Base-by-base conservation (phyloP, 1,284 basidiomycete genomes). In the Microbotryomycetes sp. region DNA sequence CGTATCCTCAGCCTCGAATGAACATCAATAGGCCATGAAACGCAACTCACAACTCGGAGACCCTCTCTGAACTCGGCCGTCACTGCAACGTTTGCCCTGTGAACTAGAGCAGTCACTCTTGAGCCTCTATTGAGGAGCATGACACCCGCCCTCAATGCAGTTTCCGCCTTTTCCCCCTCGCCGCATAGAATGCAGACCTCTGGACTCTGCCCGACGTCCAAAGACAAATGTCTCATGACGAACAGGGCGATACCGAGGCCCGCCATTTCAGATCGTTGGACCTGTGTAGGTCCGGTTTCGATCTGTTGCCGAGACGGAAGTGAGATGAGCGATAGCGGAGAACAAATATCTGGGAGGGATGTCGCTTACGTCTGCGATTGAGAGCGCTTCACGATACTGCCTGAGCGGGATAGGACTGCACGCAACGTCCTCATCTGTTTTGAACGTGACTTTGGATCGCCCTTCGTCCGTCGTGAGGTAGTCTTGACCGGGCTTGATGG, bases 221-320 rank as follows among this genome's bases (percentile, higher is more conserved):
- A 49, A 36, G 49, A 50, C 54, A 53, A 49, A 16, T 29, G 7
- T 2, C 47, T 25, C 14, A 65, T 50, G 52, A 65, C 23, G 53
- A 63, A 59, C 23, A 28, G 26, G n/a, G 59, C 59, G 23, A 70
- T 62, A 32, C 63, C 63, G n/a, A 58, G 54, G 0, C 64, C 66
- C 6, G 66, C 63, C 29, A 62, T 56, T 45, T 72, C 71, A 45
- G 54, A 56, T 12, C 71, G 64, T 49, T 70, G 68, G 1, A 56
- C 4, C 26, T 62, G 12, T 4, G 68, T 67, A 0, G 70, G 70
- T 3, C 63, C 65, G 9, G 66, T 59, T 36, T 72, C 71, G 49
- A 71, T 71, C 64, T 68, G 58, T 15, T n/a, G 14, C 28, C 6
- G 6, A 15, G 42, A 23, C 29, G 16, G 25, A 45, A 29, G 25